A percentile compares a stretch with the other conserved stretches of the same genome.
These are phyloP conservation scores for Auricularia sp. DNA, from an alignment of 768 basidiomycete species.

Conservation along the genomic window DNA sequence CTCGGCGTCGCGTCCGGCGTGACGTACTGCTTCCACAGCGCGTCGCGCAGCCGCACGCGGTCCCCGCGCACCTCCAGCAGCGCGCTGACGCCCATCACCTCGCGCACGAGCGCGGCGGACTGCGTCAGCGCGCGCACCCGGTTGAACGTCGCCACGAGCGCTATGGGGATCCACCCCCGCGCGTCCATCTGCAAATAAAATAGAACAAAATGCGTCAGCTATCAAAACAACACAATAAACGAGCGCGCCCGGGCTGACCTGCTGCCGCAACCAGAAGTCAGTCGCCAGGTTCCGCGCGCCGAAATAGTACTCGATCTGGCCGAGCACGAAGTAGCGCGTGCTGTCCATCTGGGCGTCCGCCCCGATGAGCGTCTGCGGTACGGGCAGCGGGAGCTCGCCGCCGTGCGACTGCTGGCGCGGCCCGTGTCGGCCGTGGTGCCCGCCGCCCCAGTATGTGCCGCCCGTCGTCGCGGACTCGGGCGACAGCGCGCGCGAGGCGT, in stretches of 20 bases:
- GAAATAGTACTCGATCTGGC: constrained; percentile 87
- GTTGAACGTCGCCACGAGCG: constrained; percentile 79
- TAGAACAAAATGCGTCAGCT: background rate
- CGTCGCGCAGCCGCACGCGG: constrained; percentile 55
- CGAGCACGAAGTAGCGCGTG: constrained; percentile 58
- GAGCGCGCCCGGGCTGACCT: constrained; percentile 37
- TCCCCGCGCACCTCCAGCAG: constrained; percentile 61
- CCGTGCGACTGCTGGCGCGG: background rate
- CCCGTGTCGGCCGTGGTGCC: background rate
- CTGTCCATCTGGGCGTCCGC: constrained; percentile 25
- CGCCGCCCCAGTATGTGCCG: background rate
- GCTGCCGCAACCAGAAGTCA: constrained; percentile 72
- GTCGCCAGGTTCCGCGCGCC: constrained; percentile 83
- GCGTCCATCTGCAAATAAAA: constrained; percentile 65
- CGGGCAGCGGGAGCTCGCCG: constrained; percentile 21
- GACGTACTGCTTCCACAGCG: constrained; percentile 50
- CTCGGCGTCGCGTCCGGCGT: constrained; percentile 53
- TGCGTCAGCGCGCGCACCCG: constrained; percentile 61
- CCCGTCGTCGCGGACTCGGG: background rate
- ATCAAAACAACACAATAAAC: background rate
- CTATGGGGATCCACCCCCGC: constrained; percentile 76
- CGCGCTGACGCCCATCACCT: constrained; percentile 57
- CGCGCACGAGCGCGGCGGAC: constrained; percentile 47
- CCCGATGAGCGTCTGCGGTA: background rate
- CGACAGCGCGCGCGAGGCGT: background rate